These are phyloP conservation scores for Linnemannia zychae DNA, from an alignment of 192 early-diverging fungal genomes.

Conservation along the genomic window DNA sequence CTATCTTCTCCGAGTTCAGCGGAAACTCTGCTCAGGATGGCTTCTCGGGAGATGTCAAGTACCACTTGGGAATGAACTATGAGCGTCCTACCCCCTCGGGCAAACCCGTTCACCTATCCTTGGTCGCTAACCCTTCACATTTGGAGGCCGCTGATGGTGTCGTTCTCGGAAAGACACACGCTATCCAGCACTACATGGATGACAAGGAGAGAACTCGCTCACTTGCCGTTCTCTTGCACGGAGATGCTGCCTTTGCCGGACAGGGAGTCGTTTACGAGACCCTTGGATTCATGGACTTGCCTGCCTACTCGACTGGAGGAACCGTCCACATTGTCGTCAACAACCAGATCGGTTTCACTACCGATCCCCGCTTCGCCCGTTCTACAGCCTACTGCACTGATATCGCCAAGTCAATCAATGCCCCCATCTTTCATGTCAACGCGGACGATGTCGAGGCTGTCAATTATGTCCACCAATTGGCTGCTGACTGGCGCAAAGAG, in stretches of 20 bases:
- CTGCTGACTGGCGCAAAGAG: conserved; percentile 95
- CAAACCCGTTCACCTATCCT: conserved; percentile 96
- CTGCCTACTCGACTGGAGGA: conserved; percentile 96
- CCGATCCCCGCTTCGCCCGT: conserved; percentile 95
- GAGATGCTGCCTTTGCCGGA: conserved; percentile 98
- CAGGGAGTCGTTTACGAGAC: conserved; percentile 99
- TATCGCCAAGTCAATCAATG: conserved; percentile 95
- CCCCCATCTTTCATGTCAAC: conserved; percentile 99
- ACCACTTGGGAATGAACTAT: conserved; percentile 96
- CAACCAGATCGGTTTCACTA: conserved; percentile 99
- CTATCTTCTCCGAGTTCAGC: conserved; percentile 98
- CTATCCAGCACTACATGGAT: conserved; percentile 95
- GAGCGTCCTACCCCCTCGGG: conserved; percentile 96
- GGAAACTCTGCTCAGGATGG: conserved; percentile 93
- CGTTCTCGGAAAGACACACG: conserved; percentile 98
- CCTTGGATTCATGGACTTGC: conserved; percentile 94
- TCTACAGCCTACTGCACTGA: conserved; percentile 98
- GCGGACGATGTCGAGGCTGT: conserved; percentile 98
- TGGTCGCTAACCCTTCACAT: conserved; percentile 99
- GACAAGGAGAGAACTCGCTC: conserved; percentile 81
- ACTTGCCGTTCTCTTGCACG: conserved; percentile 96
- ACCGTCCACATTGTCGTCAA: conserved; percentile 96
- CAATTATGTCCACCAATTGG: conserved; percentile 93
- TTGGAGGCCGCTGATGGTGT: conserved; percentile 98
- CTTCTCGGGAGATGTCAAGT: conserved; percentile 94